A percentile compares a stretch with the other conserved stretches of the same genome.
phyloP scores from a whole-genome alignment of 2,329 filamentous ascomycete species.

The Hypoxylon sp. region DNA sequence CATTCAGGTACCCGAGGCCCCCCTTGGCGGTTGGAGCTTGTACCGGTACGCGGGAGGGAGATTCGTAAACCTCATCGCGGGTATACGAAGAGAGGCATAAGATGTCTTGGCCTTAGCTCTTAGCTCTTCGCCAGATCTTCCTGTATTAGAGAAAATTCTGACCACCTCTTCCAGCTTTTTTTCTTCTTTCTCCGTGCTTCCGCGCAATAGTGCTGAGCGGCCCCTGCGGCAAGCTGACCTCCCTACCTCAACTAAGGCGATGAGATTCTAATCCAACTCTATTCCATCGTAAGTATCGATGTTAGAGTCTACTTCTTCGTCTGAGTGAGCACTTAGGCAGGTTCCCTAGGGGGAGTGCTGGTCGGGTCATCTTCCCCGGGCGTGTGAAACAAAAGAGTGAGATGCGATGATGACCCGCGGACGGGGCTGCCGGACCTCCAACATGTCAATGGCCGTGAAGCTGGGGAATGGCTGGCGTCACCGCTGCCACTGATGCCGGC shows the following conservation, averaged over 20 bases:
- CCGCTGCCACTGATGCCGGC: neutral
- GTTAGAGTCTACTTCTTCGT: neutral
- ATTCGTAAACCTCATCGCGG: neutral
- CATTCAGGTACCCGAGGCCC: neutral
- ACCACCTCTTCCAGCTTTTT: neutral
- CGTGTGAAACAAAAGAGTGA: neutral
- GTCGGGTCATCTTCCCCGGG: neutral
- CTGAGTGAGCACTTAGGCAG: neutral
- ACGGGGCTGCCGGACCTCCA: constrained; percentile 1
- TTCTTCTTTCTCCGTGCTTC: neutral
- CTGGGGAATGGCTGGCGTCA: neutral
- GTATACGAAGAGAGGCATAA: neutral
- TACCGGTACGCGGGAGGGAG: neutral
- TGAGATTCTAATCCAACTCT: neutral
- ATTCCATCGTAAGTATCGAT: neutral
- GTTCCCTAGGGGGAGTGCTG: neutral
- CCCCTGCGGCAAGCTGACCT: constrained; percentile 4
- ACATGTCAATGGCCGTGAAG: neutral
- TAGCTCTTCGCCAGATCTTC: constrained; percentile 1
- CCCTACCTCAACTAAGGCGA: neutral
- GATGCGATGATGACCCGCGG: neutral
- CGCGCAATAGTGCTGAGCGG: constrained; percentile 6
- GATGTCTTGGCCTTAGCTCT: neutral
- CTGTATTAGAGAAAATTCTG: constrained; percentile 3
- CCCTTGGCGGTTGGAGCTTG: neutral